A percentile compares a stretch with the other conserved stretches of the same genome.
Evolutionary conservation across 2,329 filamentous ascomycete species (phyloP).

Genomic region (Aspergillus fijiensis): DNA sequence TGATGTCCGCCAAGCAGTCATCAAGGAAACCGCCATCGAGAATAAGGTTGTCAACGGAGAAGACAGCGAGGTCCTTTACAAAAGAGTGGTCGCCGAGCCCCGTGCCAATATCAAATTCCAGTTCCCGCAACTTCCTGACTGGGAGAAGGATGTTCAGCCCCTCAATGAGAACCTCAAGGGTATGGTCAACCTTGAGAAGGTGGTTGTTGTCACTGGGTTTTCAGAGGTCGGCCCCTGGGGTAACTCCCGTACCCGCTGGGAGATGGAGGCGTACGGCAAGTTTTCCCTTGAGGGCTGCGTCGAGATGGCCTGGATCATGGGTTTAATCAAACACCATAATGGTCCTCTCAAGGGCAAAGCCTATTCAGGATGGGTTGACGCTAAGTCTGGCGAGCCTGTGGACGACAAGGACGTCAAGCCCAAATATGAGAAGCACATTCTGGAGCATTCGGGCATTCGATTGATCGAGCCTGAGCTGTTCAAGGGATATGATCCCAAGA

Average conservation of each 20-base stretch:
- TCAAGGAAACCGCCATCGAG: slow-evolving; percentile 92
- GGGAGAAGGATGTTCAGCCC: slow-evolving; percentile 85
- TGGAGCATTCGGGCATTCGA: slow-evolving; percentile 96
- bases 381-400: slow-evolving; percentile 90
- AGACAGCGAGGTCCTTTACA: slow-evolving; percentile 86
- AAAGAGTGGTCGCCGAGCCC: slow-evolving; percentile 88
- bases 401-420: slow-evolving; percentile 97
- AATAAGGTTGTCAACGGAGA: slow-evolving; percentile 97
- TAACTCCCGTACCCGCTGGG: slow-evolving; percentile 96
- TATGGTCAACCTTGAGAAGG: slow-evolving; percentile 98
- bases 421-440: slow-evolving; percentile 95
- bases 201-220: slow-evolving; percentile 96
- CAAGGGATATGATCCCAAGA: slow-evolving; percentile 93
- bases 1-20: slow-evolving; percentile 88
- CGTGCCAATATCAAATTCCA: slow-evolving; percentile 98
- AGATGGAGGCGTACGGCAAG: slow-evolving; percentile 96
- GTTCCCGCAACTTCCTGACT: slow-evolving; percentile 86
- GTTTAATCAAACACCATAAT: slow-evolving; percentile 98
- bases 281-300: slow-evolving; percentile 98
- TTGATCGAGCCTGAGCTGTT: slow-evolving; percentile 97
- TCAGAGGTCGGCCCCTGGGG: slow-evolving; percentile 84
- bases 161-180: slow-evolving; percentile 87
- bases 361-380: slow-evolving; percentile 94
- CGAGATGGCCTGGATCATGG: slow-evolving; percentile 99
- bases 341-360: slow-evolving; percentile 92